Evolutionary conservation across 768 basidiomycete genomes (phyloP), one percentile per base, ranked within the genome.

Genomic region (Termitomyces sp.): DNA sequence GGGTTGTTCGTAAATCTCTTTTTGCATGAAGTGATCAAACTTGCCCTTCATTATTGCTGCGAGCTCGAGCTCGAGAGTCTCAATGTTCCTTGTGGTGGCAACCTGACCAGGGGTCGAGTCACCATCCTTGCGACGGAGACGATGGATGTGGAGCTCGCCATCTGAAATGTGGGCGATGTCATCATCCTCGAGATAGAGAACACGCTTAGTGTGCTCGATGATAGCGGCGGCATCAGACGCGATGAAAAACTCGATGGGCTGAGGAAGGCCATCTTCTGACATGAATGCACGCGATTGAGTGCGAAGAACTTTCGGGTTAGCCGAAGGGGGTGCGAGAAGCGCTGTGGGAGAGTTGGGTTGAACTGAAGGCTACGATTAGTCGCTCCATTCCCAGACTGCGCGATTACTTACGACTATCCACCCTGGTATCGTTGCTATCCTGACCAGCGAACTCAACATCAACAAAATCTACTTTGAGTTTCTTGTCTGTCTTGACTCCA

Each of bases 41-140:
- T 94, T 93, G 69, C 97, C 97, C 82, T 99, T 99, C 97, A 98
- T 98, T 77, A 99, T 98, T 64, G 96, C 97, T n/a, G 96, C 96
- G 46, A 99, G 85, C 74, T 99, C 97, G 63, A 99, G 86, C 75
- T 98, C 97, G 64, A 99, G 86, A 5, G 94, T 97, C 78, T 98
- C 97, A 72, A 99, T 98, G 63, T 85, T 93, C 63, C 97, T 91
- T 34, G 94, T 96, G 26, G 91, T 69, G 32, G 86, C 85, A 48
- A 78, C 71, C 62, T 82, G 82, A 39, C 82, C 77, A 20, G 86
- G 78, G 13, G 83, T 81, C 64, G 81, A 78, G 29, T 76, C 70
- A 55, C 84, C 85, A 43, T 86, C 93, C 63, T 90, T 86, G 69
- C 92, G 87, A 63, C 97, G 92, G 58, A 98, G 86, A 64, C 97